Base-by-base conservation (phyloP, 2,329 filamentous ascomycete genomes). In the Aspergillus flavus region DNA sequence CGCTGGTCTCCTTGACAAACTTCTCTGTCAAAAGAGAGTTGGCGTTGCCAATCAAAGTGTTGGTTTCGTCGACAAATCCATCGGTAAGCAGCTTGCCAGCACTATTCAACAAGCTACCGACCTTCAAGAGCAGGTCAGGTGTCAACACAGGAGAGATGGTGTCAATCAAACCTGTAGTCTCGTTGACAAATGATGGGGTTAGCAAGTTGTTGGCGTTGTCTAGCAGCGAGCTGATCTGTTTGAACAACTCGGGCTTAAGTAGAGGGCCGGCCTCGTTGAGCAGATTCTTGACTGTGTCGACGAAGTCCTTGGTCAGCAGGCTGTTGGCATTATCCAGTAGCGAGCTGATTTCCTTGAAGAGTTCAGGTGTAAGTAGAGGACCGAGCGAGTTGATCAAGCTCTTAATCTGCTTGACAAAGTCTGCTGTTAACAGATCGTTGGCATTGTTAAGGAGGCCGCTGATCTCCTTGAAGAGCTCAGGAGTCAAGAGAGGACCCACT, bases 231-330 rank as follows among this genome's bases (percentile, higher is more conserved):
- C 59, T 62, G 48, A 73, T 60, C 57, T 71, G 64, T 53, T 65
- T 64, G 59, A 72, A 64, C n/a, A 71, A 54, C 10, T 67, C 59
- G 12, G 70, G 69, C 10, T 66, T 74, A 28, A 75, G 58, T 9
- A 71, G 55, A 32, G 69, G 68, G 9, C 63, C 63, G n/a, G 71
- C 64, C 6, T 59, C 58, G 7, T 64, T 62, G 46, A 74, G 69
- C 39, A 75, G 58, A 10, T 63, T 64, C 57, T 70, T 69, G 32
- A 67, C 70, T 30, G 72, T 64, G 28, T 70, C 56, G 30, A 73
- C 71, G 34, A 73, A 73, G 30, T 74, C 63, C 48, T 75, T 63
- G 26, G 75, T 70, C 65, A 79, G 65, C 48, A 79, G 62, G 61
- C 73, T 65, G 45, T 71, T 72, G 54, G 68, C 72, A 16, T 73